Base-by-base conservation (phyloP, 2,329 filamentous ascomycete genomes). In the Xylaria arbuscula region DNA sequence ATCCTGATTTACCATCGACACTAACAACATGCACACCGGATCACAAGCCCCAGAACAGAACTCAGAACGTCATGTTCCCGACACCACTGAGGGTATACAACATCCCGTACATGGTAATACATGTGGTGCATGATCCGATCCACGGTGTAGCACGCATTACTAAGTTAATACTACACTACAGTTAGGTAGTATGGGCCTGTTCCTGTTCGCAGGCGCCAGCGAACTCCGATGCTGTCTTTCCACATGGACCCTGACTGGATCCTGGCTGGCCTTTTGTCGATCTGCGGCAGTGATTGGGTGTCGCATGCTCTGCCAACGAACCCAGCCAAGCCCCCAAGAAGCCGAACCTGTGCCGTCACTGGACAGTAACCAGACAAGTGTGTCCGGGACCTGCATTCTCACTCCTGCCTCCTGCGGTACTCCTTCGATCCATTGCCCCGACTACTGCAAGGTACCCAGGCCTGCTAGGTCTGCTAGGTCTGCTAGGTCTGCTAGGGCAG, bases 371-470 rank as follows among this genome's bases (percentile, higher is more conserved):
- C 11, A 13, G 50, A 32, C 34, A n/a, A 19, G 51, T 32, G 54
- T 19, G 40, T 13, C 47, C 22, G 47, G 58, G 62, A 58, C 62
- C 54, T 68, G 62, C 62, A 51, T 62, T 59, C 50, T 48, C 50
- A 62, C 51, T 68, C 59, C 47, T 62, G 53, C 24, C 51, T 68
- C 59, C 53, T 62, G 47, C 34, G 28, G 48, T 62, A 45, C 57
- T 48, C 48, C 42, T 32, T 42, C n/a, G 7, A 55, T 24, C 56
- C 56, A 61, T 50, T 48, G 38, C 45, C 28, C 48, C 45, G 42
- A 54, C 64, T 69, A 67, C 69, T 71, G 69, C 69, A 71, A 71
- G 69, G 69, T 71, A 71, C 40, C 40, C 69, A 62, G 64, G 50
- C 5, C 28, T 28, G 28, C 28, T 28, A 28, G 28, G 28, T 28